Evolutionary conservation across 2,329 filamentous ascomycete species (phyloP).

Genomic region (Plectosphaerella sp.): DNA sequence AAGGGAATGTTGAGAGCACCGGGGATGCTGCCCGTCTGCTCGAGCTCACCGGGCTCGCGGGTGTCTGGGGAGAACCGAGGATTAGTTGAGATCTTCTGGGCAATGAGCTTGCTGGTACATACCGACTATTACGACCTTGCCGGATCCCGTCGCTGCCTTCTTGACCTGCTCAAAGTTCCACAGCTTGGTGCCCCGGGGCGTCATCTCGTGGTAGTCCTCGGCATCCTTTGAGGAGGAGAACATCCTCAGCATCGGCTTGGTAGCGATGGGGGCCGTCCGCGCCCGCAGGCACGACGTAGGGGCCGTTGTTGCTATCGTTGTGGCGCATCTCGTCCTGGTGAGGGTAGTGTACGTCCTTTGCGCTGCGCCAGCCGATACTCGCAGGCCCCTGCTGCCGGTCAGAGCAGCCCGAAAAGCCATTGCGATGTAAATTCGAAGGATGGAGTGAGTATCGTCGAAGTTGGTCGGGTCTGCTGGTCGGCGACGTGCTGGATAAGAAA

Average conservation of each 20-base stretch:
- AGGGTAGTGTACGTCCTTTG: not conserved
- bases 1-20: slow-evolving; percentile 80
- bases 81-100: too few relatives aligned
- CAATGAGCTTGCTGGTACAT: slow-evolving; percentile 10
- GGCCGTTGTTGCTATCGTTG: not conserved
- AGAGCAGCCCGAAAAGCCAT: too few relatives aligned
- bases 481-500: too few relatives aligned
- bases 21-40: slow-evolving; percentile 68
- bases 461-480: too few relatives aligned
- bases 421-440: too few relatives aligned
- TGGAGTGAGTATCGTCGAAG: too few relatives aligned
- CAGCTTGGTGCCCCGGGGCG: slow-evolving; percentile 26
- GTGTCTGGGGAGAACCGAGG: slow-evolving; percentile 44
- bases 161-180: slow-evolving; percentile 48
- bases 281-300: not conserved
- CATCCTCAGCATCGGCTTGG: not conserved
- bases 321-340: not conserved
- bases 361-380: too few relatives aligned
- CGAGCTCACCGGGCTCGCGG: slow-evolving; percentile 67
- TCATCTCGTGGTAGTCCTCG: slow-evolving; percentile 6
- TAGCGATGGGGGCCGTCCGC: too few relatives aligned
- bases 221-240: slow-evolving; percentile 5
- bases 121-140: slow-evolving; percentile 43
- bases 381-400: too few relatives aligned
- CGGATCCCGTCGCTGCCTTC: slow-evolving; percentile 22